Conservation (phyloP, 2,329 filamentous ascomycete genomes). For the Plenodomus tracheiphilus region DNA sequence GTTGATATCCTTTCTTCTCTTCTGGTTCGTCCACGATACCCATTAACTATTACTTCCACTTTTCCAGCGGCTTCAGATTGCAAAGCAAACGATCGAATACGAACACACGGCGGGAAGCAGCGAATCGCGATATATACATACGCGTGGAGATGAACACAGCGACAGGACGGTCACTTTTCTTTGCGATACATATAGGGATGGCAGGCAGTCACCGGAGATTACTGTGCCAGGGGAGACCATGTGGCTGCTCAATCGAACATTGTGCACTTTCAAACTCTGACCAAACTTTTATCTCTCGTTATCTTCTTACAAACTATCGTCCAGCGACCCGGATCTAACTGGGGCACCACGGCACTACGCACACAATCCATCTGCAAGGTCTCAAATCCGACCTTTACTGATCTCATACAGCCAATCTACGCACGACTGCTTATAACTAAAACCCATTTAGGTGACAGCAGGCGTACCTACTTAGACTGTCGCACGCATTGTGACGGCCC, state of each 20-base stretch:
- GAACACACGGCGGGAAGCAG: slow-evolving; percentile 18
- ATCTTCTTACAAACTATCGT: neutral
- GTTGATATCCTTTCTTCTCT: slow-evolving; percentile 21
- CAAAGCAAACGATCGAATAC: slow-evolving; percentile 25
- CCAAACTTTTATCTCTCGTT: neutral
- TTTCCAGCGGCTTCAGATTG: slow-evolving; percentile 30
- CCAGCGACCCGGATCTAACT: no score
- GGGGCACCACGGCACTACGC: neutral
- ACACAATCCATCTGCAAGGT: neutral
- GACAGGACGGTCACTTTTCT: slow-evolving; percentile 17
- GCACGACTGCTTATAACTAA: no score
- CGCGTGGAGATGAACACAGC: slow-evolving; percentile 16
- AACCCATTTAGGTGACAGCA: no score
- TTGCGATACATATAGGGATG: slow-evolving; percentile 16
- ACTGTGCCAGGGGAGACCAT: neutral
- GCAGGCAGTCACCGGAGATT: neutral
- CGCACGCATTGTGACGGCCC: no score
- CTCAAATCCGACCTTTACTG: neutral
- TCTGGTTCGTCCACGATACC: slow-evolving; percentile 42
- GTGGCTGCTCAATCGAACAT: neutral
- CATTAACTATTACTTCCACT: slow-evolving; percentile 36
- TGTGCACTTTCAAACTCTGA: neutral
- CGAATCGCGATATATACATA: slow-evolving; percentile 17
- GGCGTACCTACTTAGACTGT: no score
- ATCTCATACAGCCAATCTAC: neutral